Evolutionary conservation across 441 rosid species (phyloP).

Genomic region (Rhodomyrtus psidioides): DNA sequence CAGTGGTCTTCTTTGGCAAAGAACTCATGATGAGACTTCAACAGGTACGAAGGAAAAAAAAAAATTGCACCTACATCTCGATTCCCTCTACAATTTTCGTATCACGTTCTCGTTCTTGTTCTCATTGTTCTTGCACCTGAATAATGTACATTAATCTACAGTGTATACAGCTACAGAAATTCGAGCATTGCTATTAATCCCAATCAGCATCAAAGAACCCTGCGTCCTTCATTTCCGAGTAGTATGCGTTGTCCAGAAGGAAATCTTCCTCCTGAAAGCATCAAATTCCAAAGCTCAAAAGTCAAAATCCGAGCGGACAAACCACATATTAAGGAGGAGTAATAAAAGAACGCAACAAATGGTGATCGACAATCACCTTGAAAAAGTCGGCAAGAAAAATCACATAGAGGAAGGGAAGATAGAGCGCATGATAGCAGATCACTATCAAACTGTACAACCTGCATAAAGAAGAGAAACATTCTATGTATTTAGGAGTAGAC

Average conservation of each 20-base stretch:
- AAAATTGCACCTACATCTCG: background rate
- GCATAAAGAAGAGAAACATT: background rate
- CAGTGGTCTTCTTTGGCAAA: background rate
- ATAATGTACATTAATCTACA: background rate
- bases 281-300: background rate
- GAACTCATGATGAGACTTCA: background rate
- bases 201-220: conserved; percentile 57
- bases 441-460: conserved; percentile 37
- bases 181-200: conserved; percentile 20
- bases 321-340: background rate
- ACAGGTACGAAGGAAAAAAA: background rate
- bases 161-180: background rate
- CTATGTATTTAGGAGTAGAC: background rate
- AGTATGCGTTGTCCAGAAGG: conserved; percentile 46
- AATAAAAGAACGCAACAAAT: background rate
- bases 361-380: conserved; percentile 23
- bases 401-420: conserved; percentile 36
- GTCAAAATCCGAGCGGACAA: background rate
- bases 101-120: background rate
- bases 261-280: conserved; percentile 39
- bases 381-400: conserved; percentile 51
- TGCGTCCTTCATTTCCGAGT: conserved; percentile 57
- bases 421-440: conserved; percentile 38
- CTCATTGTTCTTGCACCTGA: background rate
- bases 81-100: background rate